Evolutionary conservation across 176 grass and related monocot species (phyloP), one percentile per base, ranked within the genome.

Genomic region (Puccinellia tenuiflora): DNA sequence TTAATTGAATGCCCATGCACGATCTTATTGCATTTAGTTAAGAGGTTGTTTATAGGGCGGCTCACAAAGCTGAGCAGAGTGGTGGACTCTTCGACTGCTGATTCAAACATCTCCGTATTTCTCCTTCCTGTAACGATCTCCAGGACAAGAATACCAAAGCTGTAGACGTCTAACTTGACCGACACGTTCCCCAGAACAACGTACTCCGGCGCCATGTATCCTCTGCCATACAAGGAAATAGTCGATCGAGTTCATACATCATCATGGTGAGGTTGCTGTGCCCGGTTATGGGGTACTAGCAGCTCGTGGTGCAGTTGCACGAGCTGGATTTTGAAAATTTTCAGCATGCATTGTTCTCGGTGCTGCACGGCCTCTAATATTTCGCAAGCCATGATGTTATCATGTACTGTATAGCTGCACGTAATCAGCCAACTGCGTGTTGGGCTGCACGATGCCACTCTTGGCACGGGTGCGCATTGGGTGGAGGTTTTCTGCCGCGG

Each of bases 101-200:
- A 30, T 9, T 78, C 42, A 4, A 78, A 80, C 42, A 18, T 15
- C 6, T 80, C 68, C 0, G 68, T 75, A 11, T 85, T 89, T 0
- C 18, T 85, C 38, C 69, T 74, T 14, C 87, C 81, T 0, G 76
- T 68, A 0, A 88, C 15, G 30, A 88, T 80, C 29, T 88, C 76
- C 21, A 88, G 35, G 37, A 85, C 5, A 0, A 80, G 31, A 1
- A 89, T 59, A 7, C 81, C 75, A 28, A 85, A 68, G 77, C 87
- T 90, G 79, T 82, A 90, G 0, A 82, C 64, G 30, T 90, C 78
- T 13, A 78, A 18, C 24, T 90, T 86, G 15, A 86, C 54, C 3
- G 78, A 86, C 1, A 86, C 6, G 9, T 75, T 76, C 21, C 78
- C 78, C 3, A 59, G 25, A 11, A 77, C 83, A 0, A 72, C 53